phyloP scores from a whole-genome alignment of 495 filamentous ascomycete species.

The Aspergillus heteromorphus region DNA sequence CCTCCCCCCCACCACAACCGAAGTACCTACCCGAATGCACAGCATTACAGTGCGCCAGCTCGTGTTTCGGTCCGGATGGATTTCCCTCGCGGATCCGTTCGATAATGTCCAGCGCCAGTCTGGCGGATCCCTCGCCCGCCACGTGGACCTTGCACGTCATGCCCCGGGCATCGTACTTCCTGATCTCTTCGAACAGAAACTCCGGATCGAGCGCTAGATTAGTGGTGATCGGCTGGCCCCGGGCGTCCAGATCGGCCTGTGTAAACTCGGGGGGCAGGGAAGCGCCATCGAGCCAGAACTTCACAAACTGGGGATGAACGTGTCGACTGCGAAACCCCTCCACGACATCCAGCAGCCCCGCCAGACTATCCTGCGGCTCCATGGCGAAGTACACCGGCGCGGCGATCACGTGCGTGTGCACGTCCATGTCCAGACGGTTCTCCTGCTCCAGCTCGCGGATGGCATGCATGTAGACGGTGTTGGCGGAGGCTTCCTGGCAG shows the following conservation, averaged over 20 bases:
- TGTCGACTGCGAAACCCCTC: neutral
- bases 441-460: neutral
- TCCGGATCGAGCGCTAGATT: neutral
- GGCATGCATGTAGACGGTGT: neutral
- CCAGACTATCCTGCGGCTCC: neutral
- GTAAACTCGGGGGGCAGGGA: neutral
- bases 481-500: constrained; percentile 4
- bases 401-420: neutral
- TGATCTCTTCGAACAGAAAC: neutral
- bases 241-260: neutral
- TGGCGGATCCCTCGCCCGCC: neutral
- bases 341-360: neutral
- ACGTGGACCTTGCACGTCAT: constrained; percentile 3
- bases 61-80: neutral
- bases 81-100: neutral
- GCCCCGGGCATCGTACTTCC: neutral
- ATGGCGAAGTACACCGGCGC: neutral
- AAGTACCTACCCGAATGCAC: neutral
- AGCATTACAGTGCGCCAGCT: constrained; percentile 2
- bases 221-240: neutral
- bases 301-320: neutral
- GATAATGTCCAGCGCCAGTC: neutral
- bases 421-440: neutral
- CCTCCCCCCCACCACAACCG: neutral
- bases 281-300: constrained; percentile 3